Evolutionary conservation across 2,329 filamentous ascomycete species (phyloP).

Genomic region (Eutypella sp.): DNA sequence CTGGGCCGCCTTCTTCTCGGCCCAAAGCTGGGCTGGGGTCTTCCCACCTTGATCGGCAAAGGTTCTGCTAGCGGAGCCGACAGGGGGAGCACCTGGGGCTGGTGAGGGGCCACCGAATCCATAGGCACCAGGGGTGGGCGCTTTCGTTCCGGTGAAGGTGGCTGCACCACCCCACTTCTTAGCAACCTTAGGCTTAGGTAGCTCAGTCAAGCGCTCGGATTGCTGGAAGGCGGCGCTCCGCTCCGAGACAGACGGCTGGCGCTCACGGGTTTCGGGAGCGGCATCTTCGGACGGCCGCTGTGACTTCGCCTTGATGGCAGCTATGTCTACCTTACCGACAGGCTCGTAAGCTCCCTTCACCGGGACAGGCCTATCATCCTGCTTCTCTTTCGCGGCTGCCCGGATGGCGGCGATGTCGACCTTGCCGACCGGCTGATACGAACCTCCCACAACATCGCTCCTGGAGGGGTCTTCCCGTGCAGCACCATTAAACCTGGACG

Average conservation of each 20-base stretch:
- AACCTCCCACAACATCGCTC: slow-evolving; percentile 70
- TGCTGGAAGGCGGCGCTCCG: slow-evolving; percentile 68
- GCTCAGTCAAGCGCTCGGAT: slow-evolving; percentile 74
- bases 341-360: slow-evolving; percentile 95
- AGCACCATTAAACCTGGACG: slow-evolving; percentile 54
- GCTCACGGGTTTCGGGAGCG: slow-evolving; percentile 35
- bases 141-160: slow-evolving; percentile 81
- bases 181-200: slow-evolving; percentile 92
- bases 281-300: slow-evolving; percentile 53
- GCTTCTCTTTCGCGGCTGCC: slow-evolving; percentile 61
- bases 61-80: slow-evolving; percentile 80
- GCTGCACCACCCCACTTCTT: slow-evolving; percentile 76
- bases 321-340: slow-evolving; percentile 94
- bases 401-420: slow-evolving; percentile 94
- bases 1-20: slow-evolving; percentile 89
- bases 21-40: slow-evolving; percentile 95
- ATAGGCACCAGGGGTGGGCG: slow-evolving; percentile 68
- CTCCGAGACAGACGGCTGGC: slow-evolving; percentile 62
- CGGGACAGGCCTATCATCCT: slow-evolving; percentile 74
- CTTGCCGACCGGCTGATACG: slow-evolving; percentile 91
- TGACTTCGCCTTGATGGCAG: slow-evolving; percentile 80
- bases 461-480: slow-evolving; percentile 38
- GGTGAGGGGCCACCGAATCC: slow-evolving; percentile 59
- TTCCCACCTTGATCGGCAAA: slow-evolving; percentile 95
- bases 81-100: slow-evolving; percentile 50